Conservation (phyloP, 2,329 filamentous ascomycete genomes). For the Myriosclerotinia curreyana region DNA sequence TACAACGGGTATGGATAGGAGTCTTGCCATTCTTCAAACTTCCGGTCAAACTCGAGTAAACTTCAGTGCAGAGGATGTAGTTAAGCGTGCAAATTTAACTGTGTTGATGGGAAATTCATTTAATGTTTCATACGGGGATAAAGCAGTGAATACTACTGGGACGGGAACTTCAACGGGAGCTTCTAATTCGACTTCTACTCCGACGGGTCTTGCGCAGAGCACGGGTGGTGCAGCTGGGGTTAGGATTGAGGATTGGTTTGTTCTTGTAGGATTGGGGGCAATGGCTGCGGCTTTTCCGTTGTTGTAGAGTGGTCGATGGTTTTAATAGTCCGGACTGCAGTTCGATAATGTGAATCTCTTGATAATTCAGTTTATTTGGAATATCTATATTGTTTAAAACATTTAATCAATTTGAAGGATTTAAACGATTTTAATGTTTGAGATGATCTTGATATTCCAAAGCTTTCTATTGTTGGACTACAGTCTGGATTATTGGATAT, state of each 20-base stretch:
- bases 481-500: no score
- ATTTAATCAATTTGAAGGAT: no score
- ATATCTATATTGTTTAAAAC: no score
- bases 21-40: conserved; percentile 8
- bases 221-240: neutral
- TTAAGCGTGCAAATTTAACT: conserved; percentile 9
- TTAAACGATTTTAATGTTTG: no score
- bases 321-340: no score
- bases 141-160: neutral
- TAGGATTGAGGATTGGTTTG: neutral
- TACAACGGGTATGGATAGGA: conserved; percentile 26
- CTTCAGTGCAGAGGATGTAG: conserved; percentile 18
- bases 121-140: conserved; percentile 22
- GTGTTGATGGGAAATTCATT: conserved; percentile 26
- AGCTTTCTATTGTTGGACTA: no score
- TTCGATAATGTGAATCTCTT: no score
- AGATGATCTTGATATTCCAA: no score
- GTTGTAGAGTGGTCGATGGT: neutral
- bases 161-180: neutral
- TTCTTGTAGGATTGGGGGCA: neutral
- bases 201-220: neutral
- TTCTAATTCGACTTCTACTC: neutral
- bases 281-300: neutral
- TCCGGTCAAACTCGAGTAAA: neutral
- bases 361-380: no score